Base-by-base conservation (phyloP, 768 basidiomycete genomes). In the Leccinum arenicola region DNA sequence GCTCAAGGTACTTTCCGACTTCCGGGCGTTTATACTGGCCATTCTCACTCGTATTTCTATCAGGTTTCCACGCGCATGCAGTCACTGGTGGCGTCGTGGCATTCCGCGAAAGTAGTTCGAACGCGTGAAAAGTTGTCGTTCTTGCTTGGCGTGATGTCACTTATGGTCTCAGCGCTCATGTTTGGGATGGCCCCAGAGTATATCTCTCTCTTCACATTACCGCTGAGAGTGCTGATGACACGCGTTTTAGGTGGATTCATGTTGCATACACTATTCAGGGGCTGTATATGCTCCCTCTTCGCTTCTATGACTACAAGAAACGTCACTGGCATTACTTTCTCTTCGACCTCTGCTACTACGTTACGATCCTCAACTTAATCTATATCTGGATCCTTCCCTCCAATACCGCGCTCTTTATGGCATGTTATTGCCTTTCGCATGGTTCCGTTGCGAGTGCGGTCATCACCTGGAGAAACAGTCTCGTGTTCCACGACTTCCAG, bases 401-500 rank as follows among this genome's bases (percentile, higher is more conserved):
- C 5, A 93, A 82, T 58, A 77, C 88, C 6, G 77, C 84, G 3
- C 80, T 98, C 17, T 98, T 96, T 74, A 84, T 93, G 52, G 92
- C 95, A 4, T 95, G 93, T 68, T 98, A 97, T 68, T 91, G 92
- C 64, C 82, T 98, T 25, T 91, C 93, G 0, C 88, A 97, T 70
- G 97, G 95, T 0, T 84, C 91, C 0, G 82, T 97, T 33, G 95
- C 93, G 0, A 93, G 91, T 54, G 95, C 96, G 0, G 95, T 98
- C 52, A 92, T 98, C 65, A 98, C 96, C 10, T 99, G 97, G 97
- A 83, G 97, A 61, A 99, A 99, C 69, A 95, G 93, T 64, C 85
- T 99, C 23, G 97, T 99, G 3, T 99, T 99, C 77, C 97, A 99
- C 68, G 95, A 96, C 68, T 82, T 86, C 56, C 97, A 99, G 73